A percentile compares a stretch with the other conserved stretches of the same genome.
These are phyloP conservation scores for Trichoderma sp. DNA, from an alignment of 2,329 filamentous ascomycete genomes.

Conservation along the genomic window DNA sequence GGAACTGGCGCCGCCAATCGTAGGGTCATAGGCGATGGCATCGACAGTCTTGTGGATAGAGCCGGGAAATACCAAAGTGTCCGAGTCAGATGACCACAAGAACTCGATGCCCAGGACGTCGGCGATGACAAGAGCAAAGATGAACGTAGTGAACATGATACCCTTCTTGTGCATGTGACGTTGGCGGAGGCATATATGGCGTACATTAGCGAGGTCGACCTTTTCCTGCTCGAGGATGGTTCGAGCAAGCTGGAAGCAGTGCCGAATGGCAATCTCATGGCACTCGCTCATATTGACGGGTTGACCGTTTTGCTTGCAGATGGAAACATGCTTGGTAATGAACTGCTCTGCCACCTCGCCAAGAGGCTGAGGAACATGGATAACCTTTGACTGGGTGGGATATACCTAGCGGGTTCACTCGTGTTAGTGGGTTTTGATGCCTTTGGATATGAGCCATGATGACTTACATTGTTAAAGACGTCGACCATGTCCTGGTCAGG, in stretches of 20 bases:
- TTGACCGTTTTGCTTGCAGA: constrained; percentile 19
- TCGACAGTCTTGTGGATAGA: constrained; percentile 25
- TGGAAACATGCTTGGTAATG: constrained; percentile 21
- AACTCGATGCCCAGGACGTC: constrained; percentile 27
- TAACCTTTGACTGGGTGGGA: constrained; percentile 22
- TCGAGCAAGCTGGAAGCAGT: constrained; percentile 26
- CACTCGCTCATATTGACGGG: constrained; percentile 21
- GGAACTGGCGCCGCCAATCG: constrained; percentile 27
- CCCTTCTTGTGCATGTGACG: constrained; percentile 29
- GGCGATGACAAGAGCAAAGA: constrained; percentile 28
- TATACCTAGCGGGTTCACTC: constrained; percentile 21
- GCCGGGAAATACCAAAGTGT: constrained; percentile 25
- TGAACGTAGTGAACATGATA: constrained; percentile 29
- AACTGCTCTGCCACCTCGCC: constrained; percentile 25
- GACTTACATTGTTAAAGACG: constrained; percentile 25
- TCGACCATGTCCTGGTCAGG: constrained; percentile 27
- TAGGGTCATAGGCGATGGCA: constrained; percentile 23
- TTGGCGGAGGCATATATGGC: constrained; percentile 26
- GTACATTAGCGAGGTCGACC: constrained; percentile 22
- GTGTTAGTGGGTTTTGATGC: not conserved
- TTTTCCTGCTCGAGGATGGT: constrained; percentile 23
- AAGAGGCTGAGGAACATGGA: constrained; percentile 25
- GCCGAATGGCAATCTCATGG: constrained; percentile 23
- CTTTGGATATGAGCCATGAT: not conserved
- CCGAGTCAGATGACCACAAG: constrained; percentile 29